Conservation (phyloP, 352 stramenopile genomes). For the Pythium folliculosum region DNA sequence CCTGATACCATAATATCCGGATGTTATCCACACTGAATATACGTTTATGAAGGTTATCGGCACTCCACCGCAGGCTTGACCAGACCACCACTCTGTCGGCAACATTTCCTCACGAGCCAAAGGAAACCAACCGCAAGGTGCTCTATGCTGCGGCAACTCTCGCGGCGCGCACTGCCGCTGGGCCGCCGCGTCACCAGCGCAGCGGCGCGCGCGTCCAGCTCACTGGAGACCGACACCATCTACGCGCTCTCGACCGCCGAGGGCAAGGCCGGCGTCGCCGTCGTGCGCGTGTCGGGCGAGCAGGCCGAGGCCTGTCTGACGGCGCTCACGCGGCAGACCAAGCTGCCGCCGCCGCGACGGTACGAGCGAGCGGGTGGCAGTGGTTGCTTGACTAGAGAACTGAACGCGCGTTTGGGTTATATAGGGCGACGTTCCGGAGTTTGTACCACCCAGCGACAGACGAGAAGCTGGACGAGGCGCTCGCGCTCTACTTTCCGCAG, state of each 20-base stretch:
- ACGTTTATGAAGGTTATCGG: not conserved
- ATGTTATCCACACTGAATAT: not conserved
- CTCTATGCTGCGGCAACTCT: slow-evolving; percentile 10
- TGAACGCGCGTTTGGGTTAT: not conserved
- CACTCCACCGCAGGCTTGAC: not conserved
- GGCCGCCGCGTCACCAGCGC: not conserved
- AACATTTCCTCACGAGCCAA: not conserved
- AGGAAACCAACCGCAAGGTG: not conserved
- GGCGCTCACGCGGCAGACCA: slow-evolving; percentile 45
- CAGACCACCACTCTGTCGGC: slow-evolving; percentile 13
- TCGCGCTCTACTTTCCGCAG: slow-evolving; percentile 85
- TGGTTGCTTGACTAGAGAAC: not conserved
- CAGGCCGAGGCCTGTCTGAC: slow-evolving; percentile 65
- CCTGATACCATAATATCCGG: not conserved
- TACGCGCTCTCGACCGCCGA: slow-evolving; percentile 90
- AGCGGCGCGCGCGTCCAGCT: slow-evolving; percentile 21
- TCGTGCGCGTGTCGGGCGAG: slow-evolving; percentile 88
- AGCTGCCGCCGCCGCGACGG: slow-evolving; percentile 51
- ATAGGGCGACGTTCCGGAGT: slow-evolving; percentile 65
- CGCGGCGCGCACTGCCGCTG: not conserved
- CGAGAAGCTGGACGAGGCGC: slow-evolving; percentile 85
- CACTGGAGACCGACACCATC: slow-evolving; percentile 82
- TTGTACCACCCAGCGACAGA: slow-evolving; percentile 76
- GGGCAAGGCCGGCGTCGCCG: slow-evolving; percentile 83
- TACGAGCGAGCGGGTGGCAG: slow-evolving; percentile 23